Evolutionary conservation across 495 filamentous ascomycete species (phyloP).

Genomic region (Aspergillus sclerotioniger): DNA sequence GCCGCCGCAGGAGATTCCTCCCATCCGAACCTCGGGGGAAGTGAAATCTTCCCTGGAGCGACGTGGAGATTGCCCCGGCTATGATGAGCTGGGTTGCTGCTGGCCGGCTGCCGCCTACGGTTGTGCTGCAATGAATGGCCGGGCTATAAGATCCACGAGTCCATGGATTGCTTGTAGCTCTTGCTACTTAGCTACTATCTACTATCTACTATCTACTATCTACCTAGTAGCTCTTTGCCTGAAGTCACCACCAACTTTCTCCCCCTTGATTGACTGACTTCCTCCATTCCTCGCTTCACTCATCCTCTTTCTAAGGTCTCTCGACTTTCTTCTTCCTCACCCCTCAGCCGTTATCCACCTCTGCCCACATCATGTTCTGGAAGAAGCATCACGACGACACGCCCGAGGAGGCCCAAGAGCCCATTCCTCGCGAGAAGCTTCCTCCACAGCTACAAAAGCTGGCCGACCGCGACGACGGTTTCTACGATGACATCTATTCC

Average conservation of each 20-base stretch:
- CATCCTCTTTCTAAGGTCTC: neutral
- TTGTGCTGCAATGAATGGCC: neutral
- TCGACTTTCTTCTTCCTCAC: neutral
- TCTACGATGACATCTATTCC: constrained; percentile 74
- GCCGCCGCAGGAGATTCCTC: no score
- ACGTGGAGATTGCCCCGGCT: neutral
- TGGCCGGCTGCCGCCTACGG: constrained; percentile 8
- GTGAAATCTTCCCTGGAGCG: constrained; percentile 9
- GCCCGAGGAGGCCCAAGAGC: constrained; percentile 42
- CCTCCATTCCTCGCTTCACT: neutral
- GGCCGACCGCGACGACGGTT: constrained; percentile 72
- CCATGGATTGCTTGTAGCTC: no score
- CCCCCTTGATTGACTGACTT: constrained; percentile 3
- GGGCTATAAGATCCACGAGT: no score
- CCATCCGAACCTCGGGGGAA: constrained; percentile 21
- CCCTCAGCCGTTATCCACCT: neutral
- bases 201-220: no score
- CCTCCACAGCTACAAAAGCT: constrained; percentile 68
- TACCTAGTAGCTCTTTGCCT: no score
- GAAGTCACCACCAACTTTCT: no score
- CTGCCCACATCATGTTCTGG: constrained; percentile 36
- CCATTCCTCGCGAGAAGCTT: constrained; percentile 60
- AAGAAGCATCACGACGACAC: constrained; percentile 32
- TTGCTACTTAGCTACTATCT: no score
- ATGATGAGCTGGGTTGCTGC: neutral